phyloP scores from a whole-genome alignment of 106 monocot genomes.

The Acorus calamus region DNA sequence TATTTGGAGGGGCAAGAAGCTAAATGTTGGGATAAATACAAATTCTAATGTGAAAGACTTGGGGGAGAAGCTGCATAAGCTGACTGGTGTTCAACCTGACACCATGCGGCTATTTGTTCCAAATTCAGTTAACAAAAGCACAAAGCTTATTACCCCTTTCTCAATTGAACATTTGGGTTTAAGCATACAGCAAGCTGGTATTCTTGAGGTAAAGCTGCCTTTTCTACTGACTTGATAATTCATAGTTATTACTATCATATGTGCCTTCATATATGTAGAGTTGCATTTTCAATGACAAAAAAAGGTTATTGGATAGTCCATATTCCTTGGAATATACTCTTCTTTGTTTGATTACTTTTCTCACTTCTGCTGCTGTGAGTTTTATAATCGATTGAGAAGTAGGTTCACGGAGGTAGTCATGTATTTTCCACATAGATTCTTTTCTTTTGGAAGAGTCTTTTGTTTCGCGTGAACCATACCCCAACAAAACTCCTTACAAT shows the following conservation, averaged over 20 bases:
- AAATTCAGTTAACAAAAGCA: slow-evolving; percentile 36
- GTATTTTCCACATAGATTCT: too few species aligned
- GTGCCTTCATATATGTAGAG: not conserved
- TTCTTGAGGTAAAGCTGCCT: slow-evolving; percentile 38
- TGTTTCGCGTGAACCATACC: too few species aligned
- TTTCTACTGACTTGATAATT: not conserved
- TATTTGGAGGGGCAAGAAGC: slow-evolving; percentile 56
- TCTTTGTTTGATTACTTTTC: too few species aligned
- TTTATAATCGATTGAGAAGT: too few species aligned
- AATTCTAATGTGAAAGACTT: slow-evolving; percentile 46
- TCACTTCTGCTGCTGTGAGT: too few species aligned
- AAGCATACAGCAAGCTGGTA: slow-evolving; percentile 47
- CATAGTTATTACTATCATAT: not conserved
- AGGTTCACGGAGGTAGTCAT: too few species aligned
- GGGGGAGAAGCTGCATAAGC: slow-evolving; percentile 48
- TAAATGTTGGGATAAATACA: slow-evolving; percentile 39
- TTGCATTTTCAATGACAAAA: too few species aligned
- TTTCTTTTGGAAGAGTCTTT: too few species aligned
- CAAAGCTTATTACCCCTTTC: slow-evolving; percentile 59
- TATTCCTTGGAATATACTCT: too few species aligned
- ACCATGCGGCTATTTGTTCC: slow-evolving; percentile 78
- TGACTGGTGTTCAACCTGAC: slow-evolving; percentile 71
- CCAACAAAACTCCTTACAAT: too few species aligned
- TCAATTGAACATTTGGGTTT: slow-evolving; percentile 50
- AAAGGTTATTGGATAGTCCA: too few species aligned